Evolutionary conservation across 2,329 filamentous ascomycete species (phyloP), one percentile per base, ranked within the genome.

Genomic region (Hyphodiscus sp.): DNA sequence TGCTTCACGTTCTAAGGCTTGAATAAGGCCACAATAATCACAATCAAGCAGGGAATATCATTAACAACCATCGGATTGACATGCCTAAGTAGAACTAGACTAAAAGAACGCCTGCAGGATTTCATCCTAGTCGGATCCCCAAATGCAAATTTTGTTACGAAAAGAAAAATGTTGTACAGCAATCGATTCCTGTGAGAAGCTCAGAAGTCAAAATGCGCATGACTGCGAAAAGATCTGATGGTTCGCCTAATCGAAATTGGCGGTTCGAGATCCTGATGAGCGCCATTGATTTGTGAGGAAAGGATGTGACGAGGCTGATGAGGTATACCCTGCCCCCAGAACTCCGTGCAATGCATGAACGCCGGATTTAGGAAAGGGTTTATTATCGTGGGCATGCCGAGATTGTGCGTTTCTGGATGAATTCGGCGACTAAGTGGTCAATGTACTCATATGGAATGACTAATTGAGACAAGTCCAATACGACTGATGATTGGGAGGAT

Each of bases 281-380:
- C 20, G 23, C 45, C 20, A 20, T 20, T 50, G 8, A 43, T 38
- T 42, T 50, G 33, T 38, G n/a, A 11, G 6, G 16, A 19, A 20
- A n/a, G 8, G 20, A 20, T 19, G 18, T 42, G 30, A 26, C 41
- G 41, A 20, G 49, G 23, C 23, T 8, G 29, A 23, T 50, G 26
- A 45, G 45, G 49, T 48, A 55, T 52, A 3, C 46, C 33, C 51
- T 15, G 30, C 19, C 42, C 20, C 52, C 30, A 52, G 19, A 55
- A 55, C 53, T 53, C 26, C 54, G 53, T 30, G 52, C 47, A 8
- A 57, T 57, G 52, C 47, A 52, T 47, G 10, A 42, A 52, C 29
- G 41, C n/a, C 20, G 20, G 23, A 51, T 41, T 55, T 56, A 16
- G 23, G 20, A 52, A 52, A 47, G 29, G 45, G 41, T 47, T 44